A percentile compares a stretch with the other conserved stretches of the same genome.
Evolutionary conservation across 1,284 basidiomycete genomes (phyloP).

Genomic region (Coniferiporia weirii): DNA sequence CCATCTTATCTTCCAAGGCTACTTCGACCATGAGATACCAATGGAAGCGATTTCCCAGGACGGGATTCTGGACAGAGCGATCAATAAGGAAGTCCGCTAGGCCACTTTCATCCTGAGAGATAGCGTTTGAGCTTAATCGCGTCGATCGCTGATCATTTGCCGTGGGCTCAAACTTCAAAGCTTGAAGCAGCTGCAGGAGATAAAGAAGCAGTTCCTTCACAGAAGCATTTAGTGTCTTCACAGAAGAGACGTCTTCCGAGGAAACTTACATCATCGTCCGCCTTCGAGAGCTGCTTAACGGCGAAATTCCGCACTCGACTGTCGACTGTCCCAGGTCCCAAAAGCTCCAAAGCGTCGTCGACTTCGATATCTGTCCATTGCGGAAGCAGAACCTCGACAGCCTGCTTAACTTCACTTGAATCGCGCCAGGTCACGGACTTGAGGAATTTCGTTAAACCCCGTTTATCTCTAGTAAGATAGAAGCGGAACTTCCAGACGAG

Average conservation of each 20-base stretch:
- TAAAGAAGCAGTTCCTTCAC: constrained; percentile 86
- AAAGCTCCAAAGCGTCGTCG: constrained; percentile 92
- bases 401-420: constrained; percentile 93
- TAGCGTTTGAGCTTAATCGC: constrained; percentile 60
- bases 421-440: constrained; percentile 99
- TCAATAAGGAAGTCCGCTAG: constrained; percentile 88
- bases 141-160: constrained; percentile 67
- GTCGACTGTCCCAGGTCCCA: constrained; percentile 90
- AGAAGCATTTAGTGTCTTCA: constrained; percentile 8
- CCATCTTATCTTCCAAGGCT: constrained; percentile 68
- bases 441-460: constrained; percentile 94
- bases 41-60: constrained; percentile 88
- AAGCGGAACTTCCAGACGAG: constrained; percentile 98
- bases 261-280: constrained; percentile 84
- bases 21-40: constrained; percentile 99
- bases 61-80: constrained; percentile 76
- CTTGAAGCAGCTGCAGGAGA: constrained; percentile 94
- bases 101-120: constrained; percentile 79
- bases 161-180: constrained; percentile 88
- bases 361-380: constrained; percentile 97
- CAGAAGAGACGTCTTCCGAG: background rate
- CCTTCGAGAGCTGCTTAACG: constrained; percentile 83
- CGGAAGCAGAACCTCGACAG: constrained; percentile 91
- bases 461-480: constrained; percentile 86
- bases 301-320: constrained; percentile 91